Base-by-base conservation (phyloP, 2,329 filamentous ascomycete genomes). In the Chaetomium olivaceum region DNA sequence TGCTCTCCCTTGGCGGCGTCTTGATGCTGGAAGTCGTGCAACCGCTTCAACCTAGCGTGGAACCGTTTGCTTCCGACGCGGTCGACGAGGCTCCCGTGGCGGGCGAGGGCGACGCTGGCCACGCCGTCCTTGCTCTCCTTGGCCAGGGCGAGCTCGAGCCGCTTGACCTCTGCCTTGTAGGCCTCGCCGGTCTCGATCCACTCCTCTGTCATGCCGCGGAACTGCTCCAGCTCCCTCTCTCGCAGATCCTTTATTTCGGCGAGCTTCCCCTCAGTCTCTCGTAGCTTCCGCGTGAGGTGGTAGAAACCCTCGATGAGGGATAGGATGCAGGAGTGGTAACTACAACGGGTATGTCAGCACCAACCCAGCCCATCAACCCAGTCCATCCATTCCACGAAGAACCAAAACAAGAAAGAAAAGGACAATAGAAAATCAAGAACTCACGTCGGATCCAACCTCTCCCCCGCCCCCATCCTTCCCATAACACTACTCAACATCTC, bases 61-160 rank as follows among this genome's bases (percentile, higher is more conserved):
- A 80, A 76, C 14, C 73, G 62, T 59, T 70, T 74, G 16, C 73
- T 73, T 31, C 73, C 73, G 56, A 74, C 77, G 39, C 81, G 73
- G 64, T 80, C 76, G 23, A 82, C 71, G 23, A 82, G 68, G 51
- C 80, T 82, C 16, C 76, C 76, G 4, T 78, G 76, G 52, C 81
- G 76, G 14, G 79, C 80, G 27, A 83, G 66, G 0, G 77, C 73
- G 2, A 83, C 81, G n/a, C 78, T 78, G 63, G 79, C 80, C 36
- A 83, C 73, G 3, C 80, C 80, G 29, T 77, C 75, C 21, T 69
- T 73, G n/a, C 76, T 78, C 46, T 73, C 66, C 29, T 69, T 72
- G 11, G 77, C 76, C 31, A 80, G 67, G 2, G 75, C 65, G 9
- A 77, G 67, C 65, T 81, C 79, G 11, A 81, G 74, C 16, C 77